These are phyloP conservation scores for Babesia caballi DNA, from an alignment of 169 alveolate species.

Conservation along the genomic window DNA sequence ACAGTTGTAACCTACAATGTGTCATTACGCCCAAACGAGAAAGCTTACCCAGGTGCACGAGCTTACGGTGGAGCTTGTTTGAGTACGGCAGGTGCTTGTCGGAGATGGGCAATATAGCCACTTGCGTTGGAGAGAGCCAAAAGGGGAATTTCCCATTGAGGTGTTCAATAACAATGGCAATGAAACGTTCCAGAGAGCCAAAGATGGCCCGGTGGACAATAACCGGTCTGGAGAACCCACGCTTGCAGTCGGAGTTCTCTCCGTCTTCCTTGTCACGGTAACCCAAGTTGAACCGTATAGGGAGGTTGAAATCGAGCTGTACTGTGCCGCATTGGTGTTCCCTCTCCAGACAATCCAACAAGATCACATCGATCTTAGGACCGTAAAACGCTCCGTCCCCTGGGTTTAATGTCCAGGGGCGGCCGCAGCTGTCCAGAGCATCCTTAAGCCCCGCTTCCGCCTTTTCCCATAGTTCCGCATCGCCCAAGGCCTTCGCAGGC, in stretches of 20 bases:
- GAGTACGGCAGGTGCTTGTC: conserved; percentile 89
- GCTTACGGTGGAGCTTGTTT: conserved; percentile 70
- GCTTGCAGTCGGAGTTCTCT: conserved; percentile 40
- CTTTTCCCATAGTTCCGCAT: conserved; percentile 90
- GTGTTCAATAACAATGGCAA: conserved; percentile 95
- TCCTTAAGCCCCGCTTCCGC: conserved; percentile 92
- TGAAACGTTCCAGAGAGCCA: conserved; percentile 95
- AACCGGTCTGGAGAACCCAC: conserved; percentile 96
- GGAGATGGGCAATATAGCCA: conserved; percentile 90
- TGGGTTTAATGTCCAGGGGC: conserved; percentile 92
- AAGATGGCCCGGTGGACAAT: conserved; percentile 98
- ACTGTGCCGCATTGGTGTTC: conserved; percentile 99
- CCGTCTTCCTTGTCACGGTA: conserved; percentile 89
- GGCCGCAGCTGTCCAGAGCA: conserved; percentile 90
- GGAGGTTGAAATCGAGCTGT: conserved; percentile 98
- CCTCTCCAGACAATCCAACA: conserved; percentile 95
- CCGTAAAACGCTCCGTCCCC: conserved; percentile 99
- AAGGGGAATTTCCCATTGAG: conserved; percentile 98
- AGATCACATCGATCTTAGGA: conserved; percentile 97
- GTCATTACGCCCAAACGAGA: neutral
- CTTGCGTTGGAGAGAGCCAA: conserved; percentile 98
- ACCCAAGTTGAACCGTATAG: conserved; percentile 94
- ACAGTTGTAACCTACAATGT: conserved; percentile 86
- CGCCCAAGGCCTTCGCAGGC: conserved; percentile 95
- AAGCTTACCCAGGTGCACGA: conserved; percentile 34